Base-by-base conservation (phyloP, 306 rosid genomes). In the Lupinus albus region DNA sequence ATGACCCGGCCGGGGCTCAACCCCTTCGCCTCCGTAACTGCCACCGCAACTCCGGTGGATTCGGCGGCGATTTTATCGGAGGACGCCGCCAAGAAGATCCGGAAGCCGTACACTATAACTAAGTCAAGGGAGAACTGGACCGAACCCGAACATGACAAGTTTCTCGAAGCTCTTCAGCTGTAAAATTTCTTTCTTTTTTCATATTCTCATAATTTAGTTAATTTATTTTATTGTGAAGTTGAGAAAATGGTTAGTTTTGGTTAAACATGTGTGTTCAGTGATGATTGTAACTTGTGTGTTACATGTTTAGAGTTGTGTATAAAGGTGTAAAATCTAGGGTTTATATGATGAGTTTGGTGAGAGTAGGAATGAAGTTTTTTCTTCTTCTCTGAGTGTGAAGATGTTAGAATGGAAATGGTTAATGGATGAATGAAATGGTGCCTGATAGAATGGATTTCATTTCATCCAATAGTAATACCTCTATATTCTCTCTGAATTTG, bases 51-150 rank as follows among this genome's bases (percentile, higher is more conserved):
- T 4, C 9, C 87, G 49, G 68, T 78, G 30, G 30, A 64, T 2
- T 71, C 84, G 12, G 57, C 80, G 36, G n/a, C 82, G 21, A 64
- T 77, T 57, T 73, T 75, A 3, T 12, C 72, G 36, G 94, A 89
- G 50, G 94, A 89, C 64, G 79, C 44, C 39, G 54, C 68, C 10
- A 89, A 83, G 91, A 89, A 89, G 83, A 82, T 89, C 74, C 86
- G 91, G 0, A 89, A 89, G 74, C 94, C 94, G 0, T 89, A 87
- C 79, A 89, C 96, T 11, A 89, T 89, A 39, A 87, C 94, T 62
- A 89, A 89, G 94, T 87, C 94, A 12, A 67, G 96, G 71, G 96
- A 89, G 78, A 89, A 88, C 83, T 89, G 91, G 94, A 85, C 94
- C 9, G 94, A 89, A 54, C 96, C 94, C 8, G 94, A 89, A 77